Conservation (phyloP, 2,329 filamentous ascomycete species). For the Sporothrix variecibatus region DNA sequence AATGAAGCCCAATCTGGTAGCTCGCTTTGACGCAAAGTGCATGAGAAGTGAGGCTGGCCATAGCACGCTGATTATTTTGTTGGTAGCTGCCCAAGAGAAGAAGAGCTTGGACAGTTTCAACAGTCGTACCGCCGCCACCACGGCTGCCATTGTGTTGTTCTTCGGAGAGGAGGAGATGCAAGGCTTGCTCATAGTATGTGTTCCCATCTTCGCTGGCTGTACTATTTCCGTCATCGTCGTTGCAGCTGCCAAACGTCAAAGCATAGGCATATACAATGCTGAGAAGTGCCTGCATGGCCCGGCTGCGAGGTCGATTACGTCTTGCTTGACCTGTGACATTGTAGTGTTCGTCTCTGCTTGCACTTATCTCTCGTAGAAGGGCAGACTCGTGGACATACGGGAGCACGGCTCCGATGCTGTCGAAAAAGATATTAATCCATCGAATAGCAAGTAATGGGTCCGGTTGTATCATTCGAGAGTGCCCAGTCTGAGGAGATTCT, state of each 20-base stretch:
- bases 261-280: not conserved
- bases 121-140: not conserved
- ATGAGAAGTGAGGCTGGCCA: constrained; percentile 11
- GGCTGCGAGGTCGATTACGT: too few relatives aligned
- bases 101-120: constrained; percentile 9
- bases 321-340: not conserved
- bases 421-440: not conserved
- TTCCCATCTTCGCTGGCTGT: not conserved
- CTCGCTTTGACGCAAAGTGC: not conserved
- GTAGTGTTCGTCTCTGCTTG: not conserved
- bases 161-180: not conserved
- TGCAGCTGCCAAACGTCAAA: not conserved
- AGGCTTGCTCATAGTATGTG: not conserved
- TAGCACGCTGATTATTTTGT: constrained; percentile 13
- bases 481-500: too few relatives aligned
- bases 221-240: too few relatives aligned
- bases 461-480: not conserved
- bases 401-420: not conserved
- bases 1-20: constrained; percentile 12
- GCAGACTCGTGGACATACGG: not conserved
- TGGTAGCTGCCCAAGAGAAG: constrained; percentile 7
- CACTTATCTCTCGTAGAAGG: not conserved
- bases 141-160: not conserved
- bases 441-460: not conserved
- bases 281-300: not conserved